Evolutionary conservation across 78 protist species (phyloP).

Genomic region (Corallochytrium limacisporum): DNA sequence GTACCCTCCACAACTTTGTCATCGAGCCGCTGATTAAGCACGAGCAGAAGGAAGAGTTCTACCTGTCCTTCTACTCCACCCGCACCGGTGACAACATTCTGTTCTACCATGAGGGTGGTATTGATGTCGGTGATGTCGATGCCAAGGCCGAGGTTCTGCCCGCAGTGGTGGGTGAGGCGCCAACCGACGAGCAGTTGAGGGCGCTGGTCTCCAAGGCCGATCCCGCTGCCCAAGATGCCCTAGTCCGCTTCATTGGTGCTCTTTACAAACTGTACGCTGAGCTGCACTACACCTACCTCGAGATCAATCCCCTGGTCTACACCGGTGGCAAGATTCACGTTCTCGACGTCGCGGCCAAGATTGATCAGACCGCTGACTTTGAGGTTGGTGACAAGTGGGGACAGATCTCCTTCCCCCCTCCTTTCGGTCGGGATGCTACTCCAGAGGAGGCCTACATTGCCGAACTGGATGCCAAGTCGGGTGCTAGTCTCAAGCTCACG

Average conservation of each 20-base stretch:
- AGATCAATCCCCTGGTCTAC: slow-evolving; percentile 59
- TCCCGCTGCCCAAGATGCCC: not conserved
- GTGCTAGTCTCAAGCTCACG: slow-evolving; percentile 83
- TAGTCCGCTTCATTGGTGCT: slow-evolving; percentile 2
- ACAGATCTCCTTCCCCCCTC: slow-evolving; percentile 45
- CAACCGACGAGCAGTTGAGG: not conserved
- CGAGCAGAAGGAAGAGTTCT: slow-evolving; percentile 39
- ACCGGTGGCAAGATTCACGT: not conserved
- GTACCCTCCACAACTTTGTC: slow-evolving; percentile 3
- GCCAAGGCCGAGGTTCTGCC: slow-evolving; percentile 3
- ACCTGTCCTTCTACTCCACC: slow-evolving; percentile 40
- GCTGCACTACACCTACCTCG: slow-evolving; percentile 43
- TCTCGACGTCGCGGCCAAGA: slow-evolving; percentile 53
- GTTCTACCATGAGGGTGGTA: slow-evolving; percentile 60
- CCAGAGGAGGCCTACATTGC: slow-evolving; percentile 57
- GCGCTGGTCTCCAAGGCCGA: not conserved
- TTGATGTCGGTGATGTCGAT: slow-evolving; percentile 49
- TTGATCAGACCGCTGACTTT: slow-evolving; percentile 50
- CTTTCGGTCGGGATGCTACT: slow-evolving; percentile 38
- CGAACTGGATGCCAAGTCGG: slow-evolving; percentile 70
- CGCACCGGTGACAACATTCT: slow-evolving; percentile 24
- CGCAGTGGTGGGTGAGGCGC: not conserved
- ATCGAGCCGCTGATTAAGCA: slow-evolving; percentile 54
- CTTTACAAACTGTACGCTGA: slow-evolving; percentile 17
- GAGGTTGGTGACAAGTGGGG: slow-evolving; percentile 16